Evolutionary conservation across 805 yeast genomes (phyloP).

Genomic region (Cyberlindnera mycetangii): DNA sequence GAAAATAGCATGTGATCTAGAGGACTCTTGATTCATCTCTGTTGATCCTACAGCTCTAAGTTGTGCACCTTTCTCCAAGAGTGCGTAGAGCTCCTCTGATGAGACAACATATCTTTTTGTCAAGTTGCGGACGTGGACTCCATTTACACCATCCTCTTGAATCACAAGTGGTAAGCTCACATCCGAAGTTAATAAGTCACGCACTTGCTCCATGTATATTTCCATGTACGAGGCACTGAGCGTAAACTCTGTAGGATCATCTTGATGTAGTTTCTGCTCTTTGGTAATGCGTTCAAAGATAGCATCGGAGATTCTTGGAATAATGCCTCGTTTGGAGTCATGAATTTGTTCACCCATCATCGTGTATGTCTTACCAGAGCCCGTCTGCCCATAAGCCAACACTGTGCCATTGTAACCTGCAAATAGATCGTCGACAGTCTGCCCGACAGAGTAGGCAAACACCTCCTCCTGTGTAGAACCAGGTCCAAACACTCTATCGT

Average conservation of each 20-base stretch:
- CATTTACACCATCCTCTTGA: conserved; percentile 62
- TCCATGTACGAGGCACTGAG: conserved; percentile 73
- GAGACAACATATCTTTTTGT: conserved; percentile 58
- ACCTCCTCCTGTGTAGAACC: conserved; percentile 52
- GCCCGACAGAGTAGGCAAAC: conserved; percentile 54
- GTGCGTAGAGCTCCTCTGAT: conserved; percentile 53
- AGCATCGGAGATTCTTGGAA: conserved; percentile 67
- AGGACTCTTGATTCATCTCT: conserved; percentile 67
- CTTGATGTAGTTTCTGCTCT: conserved; percentile 26
- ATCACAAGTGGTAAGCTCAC: conserved; percentile 38
- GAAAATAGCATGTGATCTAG: conserved; percentile 79
- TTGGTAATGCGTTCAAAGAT: conserved; percentile 54
- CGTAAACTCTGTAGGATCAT: conserved; percentile 55
- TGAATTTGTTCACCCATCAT: conserved; percentile 61
- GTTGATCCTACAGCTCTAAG: conserved; percentile 60
- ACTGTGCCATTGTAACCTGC: conserved; percentile 78
- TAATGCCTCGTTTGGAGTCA: conserved; percentile 46
- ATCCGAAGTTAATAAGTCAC: conserved; percentile 58
- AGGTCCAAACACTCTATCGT: conserved; percentile 61
- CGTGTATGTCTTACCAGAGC: conserved; percentile 73
- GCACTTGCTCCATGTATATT: conserved; percentile 72
- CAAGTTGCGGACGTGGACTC: conserved; percentile 70
- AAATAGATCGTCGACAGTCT: conserved; percentile 66
- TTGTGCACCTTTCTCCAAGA: conserved; percentile 56
- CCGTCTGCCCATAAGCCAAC: conserved; percentile 77